phyloP scores from a whole-genome alignment of 768 basidiomycete species.

The Tulasnella sp. region DNA sequence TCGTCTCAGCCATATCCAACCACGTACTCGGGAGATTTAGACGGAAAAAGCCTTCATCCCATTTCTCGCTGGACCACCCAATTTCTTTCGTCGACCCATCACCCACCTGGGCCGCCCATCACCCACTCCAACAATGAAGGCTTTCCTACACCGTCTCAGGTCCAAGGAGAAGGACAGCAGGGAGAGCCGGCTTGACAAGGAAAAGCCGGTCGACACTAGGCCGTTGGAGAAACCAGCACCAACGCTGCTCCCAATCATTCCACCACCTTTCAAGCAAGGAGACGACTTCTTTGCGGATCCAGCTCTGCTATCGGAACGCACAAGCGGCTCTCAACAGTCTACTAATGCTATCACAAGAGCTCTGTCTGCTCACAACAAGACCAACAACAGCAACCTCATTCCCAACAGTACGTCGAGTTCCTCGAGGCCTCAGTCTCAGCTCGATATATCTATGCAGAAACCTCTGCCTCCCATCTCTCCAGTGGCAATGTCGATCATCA shows the following conservation, averaged over 20 bases:
- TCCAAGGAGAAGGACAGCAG: neutral
- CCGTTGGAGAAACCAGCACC: neutral
- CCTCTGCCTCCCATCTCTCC: neutral
- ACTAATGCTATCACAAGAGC: neutral
- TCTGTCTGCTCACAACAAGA: neutral
- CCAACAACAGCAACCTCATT: slow-evolving; percentile 2
- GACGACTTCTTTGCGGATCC: slow-evolving; percentile 1
- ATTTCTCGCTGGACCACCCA: neutral
- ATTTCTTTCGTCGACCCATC: slow-evolving; percentile 1
- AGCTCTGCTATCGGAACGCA: neutral
- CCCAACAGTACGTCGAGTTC: neutral
- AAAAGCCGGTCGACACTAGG: neutral
- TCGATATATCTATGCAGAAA: slow-evolving; percentile 7
- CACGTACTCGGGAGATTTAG: neutral
- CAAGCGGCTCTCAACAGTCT: neutral
- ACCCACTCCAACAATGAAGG: neutral
- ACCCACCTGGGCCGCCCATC: neutral
- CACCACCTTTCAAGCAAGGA: slow-evolving; percentile 2
- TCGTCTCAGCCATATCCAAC: neutral
- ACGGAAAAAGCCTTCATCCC: neutral
- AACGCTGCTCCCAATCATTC: neutral
- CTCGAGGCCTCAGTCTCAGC: slow-evolving; percentile 2
- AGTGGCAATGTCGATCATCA: neutral
- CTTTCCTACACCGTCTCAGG: neutral
- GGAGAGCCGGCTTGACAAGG: neutral